Evolutionary conservation across 768 basidiomycete genomes (phyloP).

Genomic region (Trametes cingulata): DNA sequence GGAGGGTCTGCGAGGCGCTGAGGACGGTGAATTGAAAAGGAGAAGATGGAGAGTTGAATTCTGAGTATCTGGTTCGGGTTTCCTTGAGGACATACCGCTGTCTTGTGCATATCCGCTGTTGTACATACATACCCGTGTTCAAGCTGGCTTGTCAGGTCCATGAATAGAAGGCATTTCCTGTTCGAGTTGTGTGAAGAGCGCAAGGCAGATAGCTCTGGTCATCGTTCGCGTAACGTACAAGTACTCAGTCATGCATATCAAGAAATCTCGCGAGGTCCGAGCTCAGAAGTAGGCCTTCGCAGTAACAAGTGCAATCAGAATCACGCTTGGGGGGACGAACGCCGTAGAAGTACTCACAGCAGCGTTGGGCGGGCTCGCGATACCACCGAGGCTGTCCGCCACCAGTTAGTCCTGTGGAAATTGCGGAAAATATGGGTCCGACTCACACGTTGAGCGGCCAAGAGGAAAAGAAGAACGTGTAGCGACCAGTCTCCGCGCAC

Average conservation of each 20-base stretch:
- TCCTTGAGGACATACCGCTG: neutral
- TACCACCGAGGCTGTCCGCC: constrained; percentile 56
- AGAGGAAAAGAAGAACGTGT: constrained; percentile 76
- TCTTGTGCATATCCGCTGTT: neutral
- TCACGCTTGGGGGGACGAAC: neutral
- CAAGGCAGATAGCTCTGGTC: too few relatives aligned
- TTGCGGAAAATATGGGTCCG: neutral
- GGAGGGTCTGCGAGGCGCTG: constrained; percentile 40
- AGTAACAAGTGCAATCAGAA: neutral
- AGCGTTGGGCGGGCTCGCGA: constrained; percentile 71
- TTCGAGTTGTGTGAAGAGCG: neutral
- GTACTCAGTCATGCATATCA: too few relatives aligned
- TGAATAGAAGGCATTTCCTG: neutral
- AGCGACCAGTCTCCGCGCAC: constrained; percentile 58
- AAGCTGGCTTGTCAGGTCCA: too few relatives aligned
- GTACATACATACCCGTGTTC: too few relatives aligned
- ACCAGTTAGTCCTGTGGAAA: constrained; percentile 8
- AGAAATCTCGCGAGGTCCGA: too few relatives aligned
- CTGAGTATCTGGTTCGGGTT: neutral
- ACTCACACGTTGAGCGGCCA: constrained; percentile 74
- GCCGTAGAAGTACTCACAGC: constrained; percentile 46
- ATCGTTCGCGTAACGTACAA: too few relatives aligned
- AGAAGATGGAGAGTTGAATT: neutral
- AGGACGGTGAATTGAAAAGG: neutral
- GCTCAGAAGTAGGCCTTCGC: constrained; percentile 30